Percentiles rank a stretch among this genome's conserved stretches.
Conservation (phyloP, 2,329 filamentous ascomycete species). For the Alternaria metachromatica region DNA sequence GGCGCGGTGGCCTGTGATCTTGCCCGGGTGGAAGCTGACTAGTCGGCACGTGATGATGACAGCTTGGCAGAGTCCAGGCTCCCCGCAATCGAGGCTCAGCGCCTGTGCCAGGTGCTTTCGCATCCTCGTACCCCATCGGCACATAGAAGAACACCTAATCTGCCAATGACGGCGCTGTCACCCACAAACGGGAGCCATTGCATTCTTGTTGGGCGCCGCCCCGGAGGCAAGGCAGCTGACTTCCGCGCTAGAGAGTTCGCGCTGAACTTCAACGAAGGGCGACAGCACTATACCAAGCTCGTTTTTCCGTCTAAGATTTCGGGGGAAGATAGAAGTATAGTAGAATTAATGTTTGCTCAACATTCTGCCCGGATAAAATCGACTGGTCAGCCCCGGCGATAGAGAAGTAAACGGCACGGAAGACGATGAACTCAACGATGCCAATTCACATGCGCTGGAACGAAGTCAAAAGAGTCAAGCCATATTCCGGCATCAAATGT, state of each 20-base stretch:
- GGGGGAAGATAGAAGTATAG: fast-evolving
- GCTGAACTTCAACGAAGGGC: neutral
- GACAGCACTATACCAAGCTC: neutral
- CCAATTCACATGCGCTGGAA: neutral
- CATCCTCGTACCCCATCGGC: neutral
- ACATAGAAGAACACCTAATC: neutral
- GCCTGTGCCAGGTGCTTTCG: no score
- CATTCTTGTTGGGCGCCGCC: neutral
- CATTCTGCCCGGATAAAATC: neutral
- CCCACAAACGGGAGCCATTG: neutral
- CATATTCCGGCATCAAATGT: neutral
- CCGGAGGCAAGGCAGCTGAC: neutral
- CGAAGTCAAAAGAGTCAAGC: neutral
- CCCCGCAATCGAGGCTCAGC: neutral
- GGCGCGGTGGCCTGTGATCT: neutral
- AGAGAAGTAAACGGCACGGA: neutral
- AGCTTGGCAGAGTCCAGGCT: neutral
- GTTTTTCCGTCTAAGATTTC: fast-evolving
- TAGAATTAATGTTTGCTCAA: fast-evolving
- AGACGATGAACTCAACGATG: neutral
- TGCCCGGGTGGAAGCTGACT: neutral
- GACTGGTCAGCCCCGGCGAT: fast-evolving
- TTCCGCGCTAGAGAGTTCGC: neutral
- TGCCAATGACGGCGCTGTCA: neutral
- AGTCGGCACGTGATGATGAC: neutral